A percentile compares a stretch with the other conserved stretches of the same genome.
phyloP scores from a whole-genome alignment of 176 grass and related monocot genomes.

The Eleusine coracana region DNA sequence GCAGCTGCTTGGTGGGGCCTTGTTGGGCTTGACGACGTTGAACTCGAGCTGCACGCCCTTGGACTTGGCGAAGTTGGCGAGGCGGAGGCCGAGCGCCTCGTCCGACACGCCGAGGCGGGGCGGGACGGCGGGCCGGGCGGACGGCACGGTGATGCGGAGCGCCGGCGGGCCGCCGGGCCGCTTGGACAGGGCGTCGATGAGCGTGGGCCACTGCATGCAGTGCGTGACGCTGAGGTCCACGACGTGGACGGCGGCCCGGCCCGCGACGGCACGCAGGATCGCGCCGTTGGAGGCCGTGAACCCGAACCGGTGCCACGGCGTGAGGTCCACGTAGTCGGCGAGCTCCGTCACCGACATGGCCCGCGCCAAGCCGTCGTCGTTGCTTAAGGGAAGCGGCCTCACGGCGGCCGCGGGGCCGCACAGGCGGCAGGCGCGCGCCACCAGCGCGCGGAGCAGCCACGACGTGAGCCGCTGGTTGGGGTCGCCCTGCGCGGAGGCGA shows the following conservation, averaged over 20 bases:
- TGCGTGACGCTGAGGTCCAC: conserved; percentile 79
- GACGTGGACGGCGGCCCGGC: conserved; percentile 61
- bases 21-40: conserved; percentile 37
- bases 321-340: conserved; percentile 83
- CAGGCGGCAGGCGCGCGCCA: conserved; percentile 69
- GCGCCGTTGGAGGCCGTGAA: conserved; percentile 79
- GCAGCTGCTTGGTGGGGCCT: not conserved
- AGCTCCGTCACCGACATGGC: conserved; percentile 83
- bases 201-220: conserved; percentile 98
- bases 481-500: conserved; percentile 76
- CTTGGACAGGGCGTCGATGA: conserved; percentile 77
- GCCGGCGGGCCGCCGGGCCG: conserved; percentile 62
- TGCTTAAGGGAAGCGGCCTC: not conserved
- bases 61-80: conserved; percentile 76
- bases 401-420: conserved; percentile 40
- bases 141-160: conserved; percentile 70
- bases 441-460: conserved; percentile 78
- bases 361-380: not conserved
- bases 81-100: conserved; percentile 68
- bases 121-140: conserved; percentile 30
- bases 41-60: conserved; percentile 81
- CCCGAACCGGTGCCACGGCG: conserved; percentile 87
- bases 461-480: conserved; percentile 86
- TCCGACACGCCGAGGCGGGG: conserved; percentile 57
- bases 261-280: conserved; percentile 71